A percentile compares a stretch with the other conserved stretches of the same genome.
phyloP scores from a whole-genome alignment of 345 rosid genomes.

The Syzygium jambos region DNA sequence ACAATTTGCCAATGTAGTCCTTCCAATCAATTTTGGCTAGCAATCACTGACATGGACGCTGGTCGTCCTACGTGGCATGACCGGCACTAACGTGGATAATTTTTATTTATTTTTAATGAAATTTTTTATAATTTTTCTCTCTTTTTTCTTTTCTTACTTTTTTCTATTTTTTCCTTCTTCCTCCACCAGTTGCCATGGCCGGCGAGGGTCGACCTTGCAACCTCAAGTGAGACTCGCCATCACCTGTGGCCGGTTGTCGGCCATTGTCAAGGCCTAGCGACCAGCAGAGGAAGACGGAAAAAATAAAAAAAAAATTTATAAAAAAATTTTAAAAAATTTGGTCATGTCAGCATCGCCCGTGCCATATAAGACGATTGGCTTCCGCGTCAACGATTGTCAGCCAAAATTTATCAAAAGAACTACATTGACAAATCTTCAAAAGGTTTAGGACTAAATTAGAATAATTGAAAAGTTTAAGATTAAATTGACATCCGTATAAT shows the following conservation, averaged over 20 bases:
- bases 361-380: fast-evolving
- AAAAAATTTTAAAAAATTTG: not conserved
- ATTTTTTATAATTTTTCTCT: too few species aligned
- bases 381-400: fast-evolving
- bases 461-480: fast-evolving
- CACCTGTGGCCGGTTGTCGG: fast-evolving
- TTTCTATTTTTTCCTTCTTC: not conserved
- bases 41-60: fast-evolving
- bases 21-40: not conserved
- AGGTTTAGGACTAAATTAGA: fast-evolving
- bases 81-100: fast-evolving
- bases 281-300: not conserved
- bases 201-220: not conserved
- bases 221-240: not conserved
- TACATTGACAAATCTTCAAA: fast-evolving
- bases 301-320: not conserved
- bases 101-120: not conserved
- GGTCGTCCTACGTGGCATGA: fast-evolving
- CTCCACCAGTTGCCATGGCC: not conserved
- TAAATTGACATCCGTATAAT: fast-evolving
- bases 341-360: fast-evolving
- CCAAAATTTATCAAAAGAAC: not conserved
- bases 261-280: fast-evolving
- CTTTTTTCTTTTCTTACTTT: not conserved
- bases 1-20: not conserved